A percentile compares a stretch with the other conserved stretches of the same genome.
These are phyloP conservation scores for Canariomyces notabilis DNA, from an alignment of 2,329 filamentous ascomycete species.

Conservation along the genomic window DNA sequence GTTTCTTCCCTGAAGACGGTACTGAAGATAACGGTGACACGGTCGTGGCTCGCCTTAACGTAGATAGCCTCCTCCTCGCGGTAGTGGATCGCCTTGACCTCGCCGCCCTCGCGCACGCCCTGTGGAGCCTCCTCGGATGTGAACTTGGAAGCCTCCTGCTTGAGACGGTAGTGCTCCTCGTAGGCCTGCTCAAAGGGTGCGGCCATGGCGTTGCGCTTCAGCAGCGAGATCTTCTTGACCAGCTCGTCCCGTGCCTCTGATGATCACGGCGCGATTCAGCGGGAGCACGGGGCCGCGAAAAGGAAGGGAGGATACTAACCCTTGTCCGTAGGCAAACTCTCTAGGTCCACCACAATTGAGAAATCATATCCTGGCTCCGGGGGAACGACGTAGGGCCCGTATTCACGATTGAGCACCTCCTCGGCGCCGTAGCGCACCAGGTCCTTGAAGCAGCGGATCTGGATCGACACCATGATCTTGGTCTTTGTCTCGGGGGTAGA, in stretches of 20 bases:
- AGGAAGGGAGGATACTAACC: constrained; percentile 40
- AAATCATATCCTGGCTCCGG: constrained; percentile 95
- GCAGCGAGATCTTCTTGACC: constrained; percentile 76
- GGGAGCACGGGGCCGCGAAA: neutral
- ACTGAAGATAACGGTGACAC: constrained; percentile 98
- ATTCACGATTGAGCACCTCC: constrained; percentile 87
- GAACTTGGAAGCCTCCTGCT: constrained; percentile 85
- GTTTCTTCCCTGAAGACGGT: constrained; percentile 98
- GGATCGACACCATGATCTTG: constrained; percentile 89
- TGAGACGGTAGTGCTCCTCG: constrained; percentile 79
- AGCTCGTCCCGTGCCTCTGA: constrained; percentile 82
- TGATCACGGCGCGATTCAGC: constrained; percentile 5
- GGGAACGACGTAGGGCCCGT: constrained; percentile 81
- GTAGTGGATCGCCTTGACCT: constrained; percentile 96
- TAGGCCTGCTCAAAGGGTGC: constrained; percentile 97
- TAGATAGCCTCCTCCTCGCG: constrained; percentile 98
- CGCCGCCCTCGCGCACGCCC: constrained; percentile 80
- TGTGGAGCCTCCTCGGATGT: constrained; percentile 92
- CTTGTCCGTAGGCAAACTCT: constrained; percentile 76
- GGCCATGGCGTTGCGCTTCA: constrained; percentile 99
- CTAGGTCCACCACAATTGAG: constrained; percentile 83
- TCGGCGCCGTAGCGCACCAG: constrained; percentile 90
- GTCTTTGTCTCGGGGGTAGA: constrained; percentile 92
- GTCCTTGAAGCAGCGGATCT: constrained; percentile 92
- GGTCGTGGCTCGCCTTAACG: constrained; percentile 94